These are phyloP conservation scores for Aspergillus saccharolyticus DNA, from an alignment of 495 filamentous ascomycete genomes.

Conservation along the genomic window DNA sequence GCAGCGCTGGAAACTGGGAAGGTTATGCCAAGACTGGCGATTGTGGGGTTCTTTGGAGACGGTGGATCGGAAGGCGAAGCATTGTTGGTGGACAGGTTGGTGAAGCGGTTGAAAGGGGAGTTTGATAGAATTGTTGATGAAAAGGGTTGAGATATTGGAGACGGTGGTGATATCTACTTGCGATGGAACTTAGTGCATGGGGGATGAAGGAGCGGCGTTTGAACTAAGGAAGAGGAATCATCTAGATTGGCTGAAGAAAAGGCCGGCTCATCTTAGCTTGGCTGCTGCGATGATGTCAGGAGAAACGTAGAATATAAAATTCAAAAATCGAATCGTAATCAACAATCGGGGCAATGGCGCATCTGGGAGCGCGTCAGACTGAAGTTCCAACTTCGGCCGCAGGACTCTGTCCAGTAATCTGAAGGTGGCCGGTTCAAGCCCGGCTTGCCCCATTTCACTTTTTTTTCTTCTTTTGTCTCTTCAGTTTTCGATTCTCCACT, in stretches of 20 bases:
- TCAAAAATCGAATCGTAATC: too few relatives aligned
- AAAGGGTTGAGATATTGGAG: too few relatives aligned
- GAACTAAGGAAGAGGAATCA: background rate
- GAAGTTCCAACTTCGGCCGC: background rate
- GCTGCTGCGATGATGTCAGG: too few relatives aligned
- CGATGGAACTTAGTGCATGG: background rate
- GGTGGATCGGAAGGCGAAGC: too few relatives aligned
- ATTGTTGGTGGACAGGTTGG: too few relatives aligned
- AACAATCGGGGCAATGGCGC: background rate
- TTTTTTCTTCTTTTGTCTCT: background rate
- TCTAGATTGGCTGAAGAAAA: background rate
- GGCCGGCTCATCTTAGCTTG: too few relatives aligned
- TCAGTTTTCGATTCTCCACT: too few relatives aligned
- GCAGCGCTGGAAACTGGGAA: background rate
- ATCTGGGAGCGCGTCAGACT: background rate
- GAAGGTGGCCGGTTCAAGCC: background rate
- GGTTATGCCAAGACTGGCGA: background rate
- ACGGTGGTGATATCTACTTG: background rate
- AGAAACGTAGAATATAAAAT: too few relatives aligned
- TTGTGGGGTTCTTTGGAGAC: too few relatives aligned
- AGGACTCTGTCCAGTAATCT: too few relatives aligned
- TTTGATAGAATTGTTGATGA: too few relatives aligned
- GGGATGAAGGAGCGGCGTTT: background rate
- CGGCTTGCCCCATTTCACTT: background rate
- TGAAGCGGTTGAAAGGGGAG: too few relatives aligned